Conservation (phyloP, 2,329 filamentous ascomycete species). For the Penicillium sclerotiorum region DNA sequence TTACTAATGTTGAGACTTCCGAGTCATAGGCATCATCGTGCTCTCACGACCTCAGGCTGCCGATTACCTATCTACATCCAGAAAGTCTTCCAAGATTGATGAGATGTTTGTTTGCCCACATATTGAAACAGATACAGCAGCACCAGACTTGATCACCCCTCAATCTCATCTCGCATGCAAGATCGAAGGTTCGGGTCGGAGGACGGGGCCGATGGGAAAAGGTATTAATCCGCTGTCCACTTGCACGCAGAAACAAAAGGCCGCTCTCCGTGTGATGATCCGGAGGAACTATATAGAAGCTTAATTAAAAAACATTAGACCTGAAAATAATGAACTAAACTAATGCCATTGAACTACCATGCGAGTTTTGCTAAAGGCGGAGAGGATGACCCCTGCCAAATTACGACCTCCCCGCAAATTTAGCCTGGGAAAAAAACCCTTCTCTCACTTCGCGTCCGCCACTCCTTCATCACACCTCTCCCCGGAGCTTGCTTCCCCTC, state of each 20-base stretch:
- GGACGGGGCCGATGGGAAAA: conserved; percentile 35
- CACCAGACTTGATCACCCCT: too few species aligned
- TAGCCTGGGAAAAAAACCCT: conserved; percentile 38
- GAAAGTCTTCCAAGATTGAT: too few species aligned
- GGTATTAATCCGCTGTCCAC: conserved; percentile 45
- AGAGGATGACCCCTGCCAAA: conserved; percentile 42
- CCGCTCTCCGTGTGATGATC: conserved; percentile 42
- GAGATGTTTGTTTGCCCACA: too few species aligned
- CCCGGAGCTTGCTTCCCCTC: conserved; percentile 38
- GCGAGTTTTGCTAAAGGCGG: conserved; percentile 37
- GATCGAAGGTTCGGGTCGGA: conserved; percentile 1
- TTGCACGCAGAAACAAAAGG: conserved; percentile 48
- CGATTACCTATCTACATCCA: too few species aligned
- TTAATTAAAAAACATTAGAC: conserved; percentile 8
- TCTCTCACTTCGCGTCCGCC: conserved; percentile 32
- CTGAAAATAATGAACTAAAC: conserved; percentile 9
- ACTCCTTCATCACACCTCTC: conserved; percentile 21
- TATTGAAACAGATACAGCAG: too few species aligned
- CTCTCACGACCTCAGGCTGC: too few species aligned
- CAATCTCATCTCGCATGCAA: too few species aligned
- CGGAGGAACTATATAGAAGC: conserved; percentile 28
- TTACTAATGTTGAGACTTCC: too few species aligned
- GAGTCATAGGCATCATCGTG: too few species aligned
- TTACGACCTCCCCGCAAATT: conserved; percentile 35
- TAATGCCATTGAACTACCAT: too few species aligned